These are phyloP conservation scores for Keithomyces neogunnii DNA, from an alignment of 2,329 filamentous ascomycete species.

Conservation along the genomic window DNA sequence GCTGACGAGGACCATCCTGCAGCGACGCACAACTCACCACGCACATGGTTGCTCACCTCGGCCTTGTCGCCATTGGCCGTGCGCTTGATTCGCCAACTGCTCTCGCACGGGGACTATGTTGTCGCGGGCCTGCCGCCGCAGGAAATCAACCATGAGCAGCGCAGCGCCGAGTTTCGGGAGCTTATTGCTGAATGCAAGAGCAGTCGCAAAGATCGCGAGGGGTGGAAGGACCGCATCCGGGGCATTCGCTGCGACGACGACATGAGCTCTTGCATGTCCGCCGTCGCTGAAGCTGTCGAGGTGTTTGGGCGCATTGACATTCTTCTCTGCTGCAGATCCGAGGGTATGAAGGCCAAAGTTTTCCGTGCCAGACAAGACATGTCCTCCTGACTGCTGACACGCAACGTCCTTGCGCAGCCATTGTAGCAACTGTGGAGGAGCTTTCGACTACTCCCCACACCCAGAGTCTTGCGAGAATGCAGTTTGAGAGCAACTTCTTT, in stretches of 20 bases:
- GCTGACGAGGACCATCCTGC: slow-evolving; percentile 22
- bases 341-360: slow-evolving; percentile 46
- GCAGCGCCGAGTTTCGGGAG: slow-evolving; percentile 70
- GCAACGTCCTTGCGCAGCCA: slow-evolving; percentile 39
- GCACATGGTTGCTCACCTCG: slow-evolving; percentile 88
- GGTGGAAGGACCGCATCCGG: slow-evolving; percentile 72
- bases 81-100: slow-evolving; percentile 68
- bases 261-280: slow-evolving; percentile 70
- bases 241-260: slow-evolving; percentile 56
- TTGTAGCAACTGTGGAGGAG: slow-evolving; percentile 89
- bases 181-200: slow-evolving; percentile 66
- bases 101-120: slow-evolving; percentile 87
- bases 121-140: slow-evolving; percentile 72
- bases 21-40: slow-evolving; percentile 64
- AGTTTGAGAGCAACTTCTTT: slow-evolving; percentile 94
- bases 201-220: slow-evolving; percentile 55
- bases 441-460: slow-evolving; percentile 65
- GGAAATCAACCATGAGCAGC: slow-evolving; percentile 68
- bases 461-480: slow-evolving; percentile 72
- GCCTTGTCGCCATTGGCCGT: slow-evolving; percentile 79
- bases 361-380: background rate
- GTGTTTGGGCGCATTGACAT: slow-evolving; percentile 86
- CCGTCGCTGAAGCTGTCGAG: slow-evolving; percentile 77
- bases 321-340: slow-evolving; percentile 78
- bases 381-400: background rate